Percentiles rank a stretch among this genome's conserved stretches.
These are phyloP conservation scores for Geranium incanum DNA, from an alignment of 441 rosid species.

Conservation along the genomic window DNA sequence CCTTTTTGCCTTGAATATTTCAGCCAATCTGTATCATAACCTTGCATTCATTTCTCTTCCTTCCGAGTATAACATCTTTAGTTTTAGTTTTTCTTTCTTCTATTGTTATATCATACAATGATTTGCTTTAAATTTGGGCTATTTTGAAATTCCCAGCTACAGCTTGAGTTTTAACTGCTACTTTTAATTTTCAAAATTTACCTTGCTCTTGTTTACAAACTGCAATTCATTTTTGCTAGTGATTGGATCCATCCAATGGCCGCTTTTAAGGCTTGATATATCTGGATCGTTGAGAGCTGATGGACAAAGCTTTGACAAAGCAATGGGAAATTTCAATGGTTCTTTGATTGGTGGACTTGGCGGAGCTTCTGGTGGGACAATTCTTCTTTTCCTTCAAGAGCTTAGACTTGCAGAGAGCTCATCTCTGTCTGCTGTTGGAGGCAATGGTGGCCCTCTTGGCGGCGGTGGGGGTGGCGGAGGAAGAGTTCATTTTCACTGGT, in stretches of 20 bases:
- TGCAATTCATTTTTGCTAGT: slow-evolving; percentile 37
- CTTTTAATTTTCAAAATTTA: background rate
- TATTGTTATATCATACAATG: background rate
- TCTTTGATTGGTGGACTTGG: slow-evolving; percentile 85
- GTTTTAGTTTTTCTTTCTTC: background rate
- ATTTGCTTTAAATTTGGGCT: background rate
- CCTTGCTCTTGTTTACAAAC: background rate
- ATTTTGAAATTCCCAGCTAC: background rate
- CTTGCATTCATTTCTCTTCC: background rate
- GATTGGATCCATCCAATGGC: slow-evolving; percentile 89
- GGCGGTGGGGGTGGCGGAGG: slow-evolving; percentile 99
- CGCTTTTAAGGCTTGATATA: slow-evolving; percentile 61
- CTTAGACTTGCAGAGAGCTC: slow-evolving; percentile 62
- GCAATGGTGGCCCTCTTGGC: slow-evolving; percentile 76
- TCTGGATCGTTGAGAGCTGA: slow-evolving; percentile 75
- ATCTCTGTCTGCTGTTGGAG: slow-evolving; percentile 68
- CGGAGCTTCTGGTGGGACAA: slow-evolving; percentile 97
- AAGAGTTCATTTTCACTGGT: slow-evolving; percentile 98
- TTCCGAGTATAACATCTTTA: background rate
- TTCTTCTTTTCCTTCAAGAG: slow-evolving; percentile 90
- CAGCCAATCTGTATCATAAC: background rate
- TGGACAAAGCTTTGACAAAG: slow-evolving; percentile 69
- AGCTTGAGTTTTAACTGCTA: background rate
- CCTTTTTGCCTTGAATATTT: background rate
- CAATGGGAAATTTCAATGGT: slow-evolving; percentile 34